These are phyloP conservation scores for Xylaria sp. DNA, from an alignment of 2,329 filamentous ascomycete genomes.

Conservation along the genomic window DNA sequence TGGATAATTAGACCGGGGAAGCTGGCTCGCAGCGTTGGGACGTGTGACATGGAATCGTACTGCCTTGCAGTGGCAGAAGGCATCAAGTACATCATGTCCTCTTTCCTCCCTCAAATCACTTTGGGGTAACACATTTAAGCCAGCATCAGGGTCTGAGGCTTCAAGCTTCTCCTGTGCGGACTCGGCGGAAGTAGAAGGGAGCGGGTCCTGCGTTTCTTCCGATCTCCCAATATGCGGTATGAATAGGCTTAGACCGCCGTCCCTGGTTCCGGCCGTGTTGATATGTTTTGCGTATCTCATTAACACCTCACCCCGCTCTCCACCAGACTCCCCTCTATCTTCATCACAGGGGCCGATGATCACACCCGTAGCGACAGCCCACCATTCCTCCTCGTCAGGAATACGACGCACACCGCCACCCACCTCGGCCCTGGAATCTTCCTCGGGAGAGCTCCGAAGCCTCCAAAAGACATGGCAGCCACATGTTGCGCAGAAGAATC, in stretches of 20 bases:
- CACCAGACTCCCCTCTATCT: background rate
- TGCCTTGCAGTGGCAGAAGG: conserved; percentile 59
- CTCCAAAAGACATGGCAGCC: conserved; percentile 50
- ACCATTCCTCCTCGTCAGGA: conserved; percentile 20
- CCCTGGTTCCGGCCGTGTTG: conserved; percentile 41
- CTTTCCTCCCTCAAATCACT: background rate
- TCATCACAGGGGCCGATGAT: conserved; percentile 30
- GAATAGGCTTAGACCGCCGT: conserved; percentile 47
- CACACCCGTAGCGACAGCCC: conserved; percentile 48
- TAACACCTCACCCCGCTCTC: background rate
- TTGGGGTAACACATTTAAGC: conserved; percentile 15
- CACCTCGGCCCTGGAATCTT: background rate
- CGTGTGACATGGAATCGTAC: conserved; percentile 63
- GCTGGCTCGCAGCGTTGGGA: conserved; percentile 53
- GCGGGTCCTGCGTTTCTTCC: background rate
- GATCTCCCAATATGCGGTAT: conserved; percentile 26
- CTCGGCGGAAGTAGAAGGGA: background rate
- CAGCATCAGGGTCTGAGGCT: background rate
- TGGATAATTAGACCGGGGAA: conserved; percentile 54
- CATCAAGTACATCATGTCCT: conserved; percentile 44
- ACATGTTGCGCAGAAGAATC: conserved; percentile 49
- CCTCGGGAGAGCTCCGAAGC: background rate
- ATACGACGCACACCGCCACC: background rate
- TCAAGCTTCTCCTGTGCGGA: background rate
- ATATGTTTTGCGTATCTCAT: conserved; percentile 31